Percentiles rank a stretch among this genome's conserved stretches.
These are phyloP conservation scores for Eutypa lata DNA, from an alignment of 2,329 filamentous ascomycete genomes.

Conservation along the genomic window DNA sequence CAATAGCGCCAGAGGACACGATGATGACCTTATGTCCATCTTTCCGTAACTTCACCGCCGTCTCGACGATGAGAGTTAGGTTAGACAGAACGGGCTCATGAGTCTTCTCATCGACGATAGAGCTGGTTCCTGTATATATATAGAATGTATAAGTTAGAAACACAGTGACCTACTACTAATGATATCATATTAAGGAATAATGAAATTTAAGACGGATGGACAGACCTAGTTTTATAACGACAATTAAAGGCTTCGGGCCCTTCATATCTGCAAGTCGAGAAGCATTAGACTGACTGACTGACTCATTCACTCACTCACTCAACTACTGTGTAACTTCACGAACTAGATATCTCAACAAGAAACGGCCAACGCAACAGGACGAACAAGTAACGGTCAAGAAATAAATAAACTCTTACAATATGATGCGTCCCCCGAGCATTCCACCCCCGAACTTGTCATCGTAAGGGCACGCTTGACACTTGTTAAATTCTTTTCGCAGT, in stretches of 20 bases:
- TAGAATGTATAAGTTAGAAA: slow-evolving; percentile 1
- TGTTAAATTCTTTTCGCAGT: too few relatives aligned
- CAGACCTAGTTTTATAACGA: slow-evolving; percentile 86
- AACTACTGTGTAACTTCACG: slow-evolving; percentile 1
- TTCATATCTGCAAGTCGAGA: slow-evolving; percentile 56
- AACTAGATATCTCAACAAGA: too few relatives aligned
- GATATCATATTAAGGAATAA: slow-evolving; percentile 1
- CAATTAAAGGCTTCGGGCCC: slow-evolving; percentile 62
- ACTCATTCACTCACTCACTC: slow-evolving; percentile 8
- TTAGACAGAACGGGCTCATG: slow-evolving; percentile 92
- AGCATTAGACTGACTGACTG: too few relatives aligned
- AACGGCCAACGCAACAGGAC: too few relatives aligned
- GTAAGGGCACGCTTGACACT: slow-evolving; percentile 8
- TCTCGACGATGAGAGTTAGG: slow-evolving; percentile 89
- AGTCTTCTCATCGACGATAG: slow-evolving; percentile 95
- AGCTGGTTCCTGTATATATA: slow-evolving; percentile 74
- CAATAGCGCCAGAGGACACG: slow-evolving; percentile 95
- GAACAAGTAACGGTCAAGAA: background rate
- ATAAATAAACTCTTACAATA: background rate
- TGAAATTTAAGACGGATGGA: slow-evolving; percentile 7
- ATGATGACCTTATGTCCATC: slow-evolving; percentile 94
- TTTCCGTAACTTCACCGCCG: slow-evolving; percentile 78
- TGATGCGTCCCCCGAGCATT: background rate
- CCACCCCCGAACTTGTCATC: slow-evolving; percentile 22
- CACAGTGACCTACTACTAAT: background rate